Conservation (phyloP, 306 rosid genomes). For the Cicer pinnatifidum region DNA sequence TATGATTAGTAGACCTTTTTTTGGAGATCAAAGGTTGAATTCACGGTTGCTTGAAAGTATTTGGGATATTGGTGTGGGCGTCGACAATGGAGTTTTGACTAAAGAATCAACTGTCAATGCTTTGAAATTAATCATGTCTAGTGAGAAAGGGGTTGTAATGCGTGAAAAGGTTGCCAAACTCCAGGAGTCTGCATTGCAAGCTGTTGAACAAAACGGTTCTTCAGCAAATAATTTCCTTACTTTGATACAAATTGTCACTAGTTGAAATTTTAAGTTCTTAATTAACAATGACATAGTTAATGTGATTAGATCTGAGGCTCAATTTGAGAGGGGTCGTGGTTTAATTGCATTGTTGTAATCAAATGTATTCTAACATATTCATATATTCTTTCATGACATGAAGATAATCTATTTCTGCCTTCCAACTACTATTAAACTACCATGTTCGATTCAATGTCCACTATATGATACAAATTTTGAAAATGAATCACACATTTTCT, state of each 20-base stretch:
- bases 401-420: too few relatives aligned
- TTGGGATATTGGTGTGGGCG: conserved; percentile 58
- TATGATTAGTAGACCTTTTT: conserved; percentile 64
- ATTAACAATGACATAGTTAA: too few relatives aligned
- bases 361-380: too few relatives aligned
- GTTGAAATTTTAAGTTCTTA: not conserved
- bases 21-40: conserved; percentile 69
- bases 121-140: conserved; percentile 42
- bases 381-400: too few relatives aligned
- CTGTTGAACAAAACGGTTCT: conserved; percentile 49
- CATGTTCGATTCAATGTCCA: too few relatives aligned
- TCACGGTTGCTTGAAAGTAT: conserved; percentile 45
- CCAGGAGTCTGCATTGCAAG: conserved; percentile 38
- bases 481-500: too few relatives aligned
- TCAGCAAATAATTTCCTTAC: conserved; percentile 49
- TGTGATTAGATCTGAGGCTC: too few relatives aligned
- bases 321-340: too few relatives aligned
- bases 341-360: too few relatives aligned
- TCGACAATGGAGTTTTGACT: conserved; percentile 55
- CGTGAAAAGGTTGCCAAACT: conserved; percentile 43
- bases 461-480: too few relatives aligned
- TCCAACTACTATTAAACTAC: too few relatives aligned
- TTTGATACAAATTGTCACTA: conserved; percentile 45
- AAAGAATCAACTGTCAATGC: conserved; percentile 38
- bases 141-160: conserved; percentile 54